These are phyloP conservation scores for Prunus padus DNA, from an alignment of 306 rosid genomes.

Conservation along the genomic window DNA sequence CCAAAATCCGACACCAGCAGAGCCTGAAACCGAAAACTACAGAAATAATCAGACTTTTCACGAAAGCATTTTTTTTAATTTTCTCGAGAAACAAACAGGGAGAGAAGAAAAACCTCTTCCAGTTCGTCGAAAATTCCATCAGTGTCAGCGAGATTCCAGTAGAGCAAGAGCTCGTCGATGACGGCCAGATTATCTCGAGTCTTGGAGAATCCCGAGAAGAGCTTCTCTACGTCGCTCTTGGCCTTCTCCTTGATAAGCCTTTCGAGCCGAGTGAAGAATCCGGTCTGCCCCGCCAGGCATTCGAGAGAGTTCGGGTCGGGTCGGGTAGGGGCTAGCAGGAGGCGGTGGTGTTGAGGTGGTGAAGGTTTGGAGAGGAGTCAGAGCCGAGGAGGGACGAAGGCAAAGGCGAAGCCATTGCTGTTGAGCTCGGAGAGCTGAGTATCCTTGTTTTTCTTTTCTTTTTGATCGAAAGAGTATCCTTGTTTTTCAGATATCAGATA, in stretches of 20 bases:
- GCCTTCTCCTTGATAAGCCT: slow-evolving; percentile 88
- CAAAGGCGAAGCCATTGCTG: slow-evolving; percentile 49
- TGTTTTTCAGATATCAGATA: slow-evolving; percentile 29
- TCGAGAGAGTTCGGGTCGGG: slow-evolving; percentile 31
- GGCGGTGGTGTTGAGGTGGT: slow-evolving; percentile 22
- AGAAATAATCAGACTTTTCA: too few species aligned
- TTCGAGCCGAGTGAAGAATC: slow-evolving; percentile 76
- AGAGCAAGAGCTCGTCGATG: slow-evolving; percentile 86
- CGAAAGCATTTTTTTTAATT: neutral
- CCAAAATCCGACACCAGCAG: slow-evolving; percentile 88
- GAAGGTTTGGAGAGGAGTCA: slow-evolving; percentile 37
- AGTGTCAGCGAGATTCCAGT: slow-evolving; percentile 96
- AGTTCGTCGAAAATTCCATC: slow-evolving; percentile 89
- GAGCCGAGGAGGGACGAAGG: slow-evolving; percentile 45
- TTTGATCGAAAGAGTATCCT: too few species aligned
- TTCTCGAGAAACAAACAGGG: slow-evolving; percentile 7
- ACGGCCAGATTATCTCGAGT: slow-evolving; percentile 87
- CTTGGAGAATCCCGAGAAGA: slow-evolving; percentile 85
- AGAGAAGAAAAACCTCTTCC: slow-evolving; percentile 64
- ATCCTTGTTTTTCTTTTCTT: neutral
- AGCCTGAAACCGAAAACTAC: slow-evolving; percentile 48
- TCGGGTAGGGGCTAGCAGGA: slow-evolving; percentile 7
- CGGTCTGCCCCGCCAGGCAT: slow-evolving; percentile 74
- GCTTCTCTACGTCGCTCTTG: slow-evolving; percentile 83
- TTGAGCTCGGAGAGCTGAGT: neutral